Percentiles rank a stretch among this genome's conserved stretches.
Evolutionary conservation across 768 basidiomycete species (phyloP).

Genomic region (Tricholoma terreum): DNA sequence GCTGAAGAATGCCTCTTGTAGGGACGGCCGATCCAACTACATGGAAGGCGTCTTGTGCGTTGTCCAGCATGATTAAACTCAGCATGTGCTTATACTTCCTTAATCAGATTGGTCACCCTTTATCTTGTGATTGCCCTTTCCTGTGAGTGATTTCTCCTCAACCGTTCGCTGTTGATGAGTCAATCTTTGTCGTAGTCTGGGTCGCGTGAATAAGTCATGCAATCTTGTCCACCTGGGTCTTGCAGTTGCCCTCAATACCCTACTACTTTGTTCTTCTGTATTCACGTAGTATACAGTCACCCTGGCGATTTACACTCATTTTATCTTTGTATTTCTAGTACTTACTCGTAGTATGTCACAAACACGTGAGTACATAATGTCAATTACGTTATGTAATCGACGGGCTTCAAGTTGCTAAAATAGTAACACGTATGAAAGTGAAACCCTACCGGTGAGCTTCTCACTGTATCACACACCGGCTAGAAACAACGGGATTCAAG

Average conservation of each 20-base stretch:
- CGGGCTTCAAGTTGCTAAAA: too few species aligned
- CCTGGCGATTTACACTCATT: too few species aligned
- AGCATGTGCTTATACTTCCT: conserved; percentile 30
- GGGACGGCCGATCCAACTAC: conserved; percentile 86
- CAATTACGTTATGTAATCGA: too few species aligned
- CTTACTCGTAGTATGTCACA: too few species aligned
- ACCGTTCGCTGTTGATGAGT: background rate
- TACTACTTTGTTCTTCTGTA: too few species aligned
- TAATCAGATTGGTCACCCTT: conserved; percentile 52
- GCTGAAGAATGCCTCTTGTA: conserved; percentile 17
- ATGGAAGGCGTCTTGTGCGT: conserved; percentile 84
- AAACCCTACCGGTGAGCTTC: too few species aligned
- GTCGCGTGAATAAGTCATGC: conserved; percentile 15
- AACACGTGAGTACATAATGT: too few species aligned
- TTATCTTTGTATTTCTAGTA: too few species aligned
- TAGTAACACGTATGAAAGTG: too few species aligned
- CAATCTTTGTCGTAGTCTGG: conserved; percentile 24
- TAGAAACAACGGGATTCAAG: too few species aligned
- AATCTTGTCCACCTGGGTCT: background rate
- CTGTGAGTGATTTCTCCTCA: conserved; percentile 44
- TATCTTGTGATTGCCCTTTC: conserved; percentile 82
- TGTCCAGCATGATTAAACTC: conserved; percentile 9
- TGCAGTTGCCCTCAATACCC: background rate
- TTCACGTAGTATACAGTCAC: too few species aligned
- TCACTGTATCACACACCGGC: too few species aligned